A percentile compares a stretch with the other conserved stretches of the same genome.
phyloP scores from a whole-genome alignment of 352 stramenopile genomes.

The Phytopythium montanum region DNA sequence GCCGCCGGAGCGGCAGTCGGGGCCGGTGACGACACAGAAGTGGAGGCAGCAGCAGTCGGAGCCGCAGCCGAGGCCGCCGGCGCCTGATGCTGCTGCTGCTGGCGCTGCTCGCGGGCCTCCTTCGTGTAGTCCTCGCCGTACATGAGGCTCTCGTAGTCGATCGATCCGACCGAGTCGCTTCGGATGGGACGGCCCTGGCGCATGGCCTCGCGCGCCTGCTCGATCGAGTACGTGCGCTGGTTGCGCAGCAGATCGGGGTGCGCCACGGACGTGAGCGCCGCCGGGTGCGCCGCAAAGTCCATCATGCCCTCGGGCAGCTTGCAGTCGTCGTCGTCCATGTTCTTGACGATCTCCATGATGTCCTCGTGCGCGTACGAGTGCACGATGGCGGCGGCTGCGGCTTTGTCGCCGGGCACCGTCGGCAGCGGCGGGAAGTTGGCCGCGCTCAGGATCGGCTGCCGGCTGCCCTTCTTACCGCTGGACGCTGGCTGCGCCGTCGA shows the following conservation, averaged over 20 bases:
- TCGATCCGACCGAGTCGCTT: constrained; percentile 83
- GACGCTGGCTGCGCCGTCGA: neutral
- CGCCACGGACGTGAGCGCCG: constrained; percentile 68
- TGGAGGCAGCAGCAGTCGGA: constrained; percentile 11
- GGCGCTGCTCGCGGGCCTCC: constrained; percentile 69
- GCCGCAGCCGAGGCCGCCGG: constrained; percentile 7
- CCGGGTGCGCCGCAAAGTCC: constrained; percentile 77
- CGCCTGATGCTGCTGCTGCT: constrained; percentile 31
- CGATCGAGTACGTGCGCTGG: constrained; percentile 92
- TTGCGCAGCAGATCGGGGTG: constrained; percentile 88
- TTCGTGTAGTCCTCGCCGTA: constrained; percentile 89
- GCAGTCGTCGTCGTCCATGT: constrained; percentile 88
- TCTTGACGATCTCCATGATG: constrained; percentile 90
- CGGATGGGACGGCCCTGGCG: constrained; percentile 86
- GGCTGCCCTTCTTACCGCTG: constrained; percentile 47
- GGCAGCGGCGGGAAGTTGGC: constrained; percentile 83
- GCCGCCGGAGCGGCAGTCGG: constrained; percentile 13
- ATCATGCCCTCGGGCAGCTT: constrained; percentile 67
- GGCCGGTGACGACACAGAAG: constrained; percentile 7
- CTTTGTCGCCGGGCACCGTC: constrained; percentile 33
- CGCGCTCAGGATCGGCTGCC: constrained; percentile 76
- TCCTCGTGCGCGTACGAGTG: constrained; percentile 86
- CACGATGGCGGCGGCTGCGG: constrained; percentile 40
- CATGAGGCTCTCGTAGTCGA: constrained; percentile 90
- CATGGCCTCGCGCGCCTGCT: constrained; percentile 88